These are phyloP conservation scores for Melastoma candidum DNA, from an alignment of 441 rosid genomes.

Conservation along the genomic window DNA sequence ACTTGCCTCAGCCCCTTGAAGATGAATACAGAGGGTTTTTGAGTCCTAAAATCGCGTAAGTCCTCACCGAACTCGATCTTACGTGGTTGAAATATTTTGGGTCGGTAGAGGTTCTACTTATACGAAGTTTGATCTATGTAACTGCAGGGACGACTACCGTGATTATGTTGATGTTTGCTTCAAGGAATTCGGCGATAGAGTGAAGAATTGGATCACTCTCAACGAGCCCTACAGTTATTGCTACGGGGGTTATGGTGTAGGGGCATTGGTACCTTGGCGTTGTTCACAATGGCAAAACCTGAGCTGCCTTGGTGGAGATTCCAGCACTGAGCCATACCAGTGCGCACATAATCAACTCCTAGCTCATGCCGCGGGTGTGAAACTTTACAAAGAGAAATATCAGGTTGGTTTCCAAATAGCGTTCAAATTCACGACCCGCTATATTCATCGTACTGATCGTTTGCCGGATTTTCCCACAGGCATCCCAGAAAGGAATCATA, in stretches of 20 bases:
- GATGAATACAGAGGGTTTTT: slow-evolving; percentile 44
- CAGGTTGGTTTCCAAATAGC: slow-evolving; percentile 1
- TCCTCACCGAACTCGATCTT: neutral
- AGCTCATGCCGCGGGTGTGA: slow-evolving; percentile 13
- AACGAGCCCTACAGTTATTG: slow-evolving; percentile 7
- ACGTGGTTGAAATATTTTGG: too few species aligned
- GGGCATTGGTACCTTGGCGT: neutral
- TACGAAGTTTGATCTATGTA: too few species aligned
- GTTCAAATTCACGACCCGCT: neutral
- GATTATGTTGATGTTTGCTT: slow-evolving; percentile 5
- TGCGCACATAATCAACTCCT: slow-evolving; percentile 7
- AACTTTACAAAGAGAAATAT: slow-evolving; percentile 8
- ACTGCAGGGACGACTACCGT: slow-evolving; percentile 8
- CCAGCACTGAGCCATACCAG: slow-evolving; percentile 4
- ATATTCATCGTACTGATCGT: too few species aligned
- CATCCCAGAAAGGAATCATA: slow-evolving; percentile 9
- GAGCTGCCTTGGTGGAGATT: slow-evolving; percentile 13
- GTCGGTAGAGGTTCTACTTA: too few species aligned
- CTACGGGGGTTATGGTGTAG: neutral
- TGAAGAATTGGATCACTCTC: slow-evolving; percentile 12
- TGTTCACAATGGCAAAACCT: slow-evolving; percentile 11
- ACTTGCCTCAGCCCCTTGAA: slow-evolving; percentile 44
- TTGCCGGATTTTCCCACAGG: neutral
- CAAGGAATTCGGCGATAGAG: slow-evolving; percentile 13
- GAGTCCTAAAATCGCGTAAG: slow-evolving; percentile 35